These are phyloP conservation scores for Carex littledalei DNA, from an alignment of 176 grass and related monocot genomes.

Conservation along the genomic window DNA sequence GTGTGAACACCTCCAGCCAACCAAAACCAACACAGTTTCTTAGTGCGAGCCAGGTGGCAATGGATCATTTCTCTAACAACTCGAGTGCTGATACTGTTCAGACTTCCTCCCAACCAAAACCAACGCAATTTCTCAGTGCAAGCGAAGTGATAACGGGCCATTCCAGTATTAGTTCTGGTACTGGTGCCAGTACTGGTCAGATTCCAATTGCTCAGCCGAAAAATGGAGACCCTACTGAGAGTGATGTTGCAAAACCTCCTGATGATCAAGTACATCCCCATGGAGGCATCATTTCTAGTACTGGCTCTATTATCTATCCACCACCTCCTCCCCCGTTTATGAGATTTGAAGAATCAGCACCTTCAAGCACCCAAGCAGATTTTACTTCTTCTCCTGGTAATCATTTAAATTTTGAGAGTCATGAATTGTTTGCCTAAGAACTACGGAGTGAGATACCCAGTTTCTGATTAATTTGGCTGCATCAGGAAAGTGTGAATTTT, in stretches of 20 bases:
- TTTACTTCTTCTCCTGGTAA: slow-evolving; percentile 4
- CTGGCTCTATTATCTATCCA: neutral
- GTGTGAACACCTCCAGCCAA: neutral
- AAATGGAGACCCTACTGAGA: neutral
- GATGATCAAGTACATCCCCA: neutral
- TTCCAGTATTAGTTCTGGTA: neutral
- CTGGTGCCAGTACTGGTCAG: neutral
- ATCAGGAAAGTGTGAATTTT: neutral
- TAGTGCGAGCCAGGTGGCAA: slow-evolving; percentile 14
- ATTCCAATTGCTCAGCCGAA: neutral
- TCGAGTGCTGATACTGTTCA: neutral
- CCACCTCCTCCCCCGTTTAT: slow-evolving; percentile 8
- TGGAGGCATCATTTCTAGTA: slow-evolving; percentile 6
- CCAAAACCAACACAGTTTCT: slow-evolving; percentile 6
- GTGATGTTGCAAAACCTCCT: neutral
- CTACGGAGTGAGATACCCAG: neutral
- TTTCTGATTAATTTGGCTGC: neutral
- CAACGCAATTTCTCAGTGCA: slow-evolving; percentile 3
- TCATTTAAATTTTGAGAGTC: neutral
- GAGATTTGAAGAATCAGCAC: neutral
- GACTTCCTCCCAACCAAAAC: neutral
- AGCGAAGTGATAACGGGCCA: neutral
- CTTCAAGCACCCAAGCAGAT: neutral
- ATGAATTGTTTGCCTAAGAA: neutral
- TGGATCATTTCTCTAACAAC: neutral